Conservation (phyloP, 2,329 filamentous ascomycete species). For the Colletotrichum ledebouriae region DNA sequence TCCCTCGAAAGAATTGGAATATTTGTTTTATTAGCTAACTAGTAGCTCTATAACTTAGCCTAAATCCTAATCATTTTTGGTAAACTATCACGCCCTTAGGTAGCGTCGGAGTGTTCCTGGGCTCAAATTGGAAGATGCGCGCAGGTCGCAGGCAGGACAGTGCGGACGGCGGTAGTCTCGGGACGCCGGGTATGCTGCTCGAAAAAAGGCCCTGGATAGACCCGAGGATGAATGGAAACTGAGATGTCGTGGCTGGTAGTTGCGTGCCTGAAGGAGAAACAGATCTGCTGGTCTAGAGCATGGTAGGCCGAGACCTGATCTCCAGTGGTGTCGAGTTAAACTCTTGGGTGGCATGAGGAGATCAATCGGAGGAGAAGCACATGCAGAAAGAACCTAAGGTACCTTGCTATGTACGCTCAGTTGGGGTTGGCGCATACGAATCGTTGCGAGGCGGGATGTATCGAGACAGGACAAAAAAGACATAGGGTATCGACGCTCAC, state of each 20-base stretch:
- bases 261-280: constrained; percentile 20
- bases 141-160: constrained; percentile 17
- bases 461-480: not conserved
- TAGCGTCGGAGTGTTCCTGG: not conserved
- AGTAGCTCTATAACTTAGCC: too few relatives aligned
- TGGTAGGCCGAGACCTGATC: constrained; percentile 30
- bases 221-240: constrained; percentile 1
- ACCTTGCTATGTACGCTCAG: too few relatives aligned
- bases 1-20: too few relatives aligned
- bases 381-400: constrained; percentile 15
- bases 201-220: constrained; percentile 18
- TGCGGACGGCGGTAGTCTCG: constrained; percentile 16
- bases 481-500: not conserved
- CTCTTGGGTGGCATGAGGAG: constrained; percentile 29
- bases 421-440: too few relatives aligned
- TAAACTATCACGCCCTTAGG: too few relatives aligned
- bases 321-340: constrained; percentile 22
- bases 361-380: constrained; percentile 19
- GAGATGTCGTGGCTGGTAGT: constrained; percentile 19
- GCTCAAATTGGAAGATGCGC: not conserved
- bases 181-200: constrained; percentile 16
- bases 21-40: too few relatives aligned
- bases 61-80: too few relatives aligned
- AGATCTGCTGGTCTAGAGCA: constrained; percentile 34
- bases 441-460: not conserved